Base-by-base conservation (phyloP, 345 rosid genomes). In the Populus tremula region DNA sequence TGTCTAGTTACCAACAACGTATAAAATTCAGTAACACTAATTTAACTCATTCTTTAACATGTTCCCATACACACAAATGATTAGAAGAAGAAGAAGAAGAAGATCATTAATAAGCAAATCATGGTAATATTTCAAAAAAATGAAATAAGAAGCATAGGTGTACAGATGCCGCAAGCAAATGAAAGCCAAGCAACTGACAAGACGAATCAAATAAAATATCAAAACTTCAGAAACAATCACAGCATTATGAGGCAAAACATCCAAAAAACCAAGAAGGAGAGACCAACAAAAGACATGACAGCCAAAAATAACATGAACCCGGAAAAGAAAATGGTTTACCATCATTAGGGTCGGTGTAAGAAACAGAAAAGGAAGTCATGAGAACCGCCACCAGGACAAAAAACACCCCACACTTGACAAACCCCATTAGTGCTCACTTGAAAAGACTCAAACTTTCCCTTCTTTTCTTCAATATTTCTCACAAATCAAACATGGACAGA, bases 271-370 rank as follows among this genome's bases (percentile, higher is more conserved):
- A 23, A 13, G 47, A 11, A 43, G 11, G 12, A 11, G 47, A 43
- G 10, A 43, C 14, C 35, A 63, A 75, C 72, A 27, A 0, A n/a
- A 67, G 71, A 41, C 53, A 38, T 41, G 1, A 29, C 25, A 3
- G 64, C 20, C 71, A 25, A 65, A 21, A 50, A 18, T 38, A 67
- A 50, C 3, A 50, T 18, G 49, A 77, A 69, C 38, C 72, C 54
- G 13, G 53, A 69, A 21, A 25, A 69, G 23, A 77, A 72, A 80
- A 75, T 27, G 50, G 50, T 47, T 49, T 86, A 92, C 97, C 93
- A 78, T 92, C 97, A 71, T 89, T 86, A 80, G 76, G 89, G 81
- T 89, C 91, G 63, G 94, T 89, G 14, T 39, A 17, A 59, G 88
- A 89, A 80, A 80, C 53, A 14, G 84, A 85, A 78, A 89, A 80